Conservation (phyloP, 805 yeast species). For the Metschnikowia corniflorae region DNA sequence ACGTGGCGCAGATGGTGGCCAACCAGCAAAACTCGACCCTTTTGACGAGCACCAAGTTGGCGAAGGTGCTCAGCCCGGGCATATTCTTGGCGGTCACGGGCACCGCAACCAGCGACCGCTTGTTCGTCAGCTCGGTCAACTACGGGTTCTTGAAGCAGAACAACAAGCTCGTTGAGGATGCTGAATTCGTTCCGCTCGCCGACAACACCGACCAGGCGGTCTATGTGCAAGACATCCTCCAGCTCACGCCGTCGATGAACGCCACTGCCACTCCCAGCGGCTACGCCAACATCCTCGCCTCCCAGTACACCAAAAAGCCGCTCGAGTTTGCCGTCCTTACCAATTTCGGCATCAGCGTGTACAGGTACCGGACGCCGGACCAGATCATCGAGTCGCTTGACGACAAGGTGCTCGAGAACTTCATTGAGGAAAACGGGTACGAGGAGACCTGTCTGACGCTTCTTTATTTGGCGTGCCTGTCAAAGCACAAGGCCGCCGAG, state of each 20-base stretch:
- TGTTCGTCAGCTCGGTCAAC: slow-evolving; percentile 79
- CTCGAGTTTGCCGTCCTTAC: slow-evolving; percentile 81
- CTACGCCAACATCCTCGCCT: slow-evolving; percentile 79
- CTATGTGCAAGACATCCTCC: slow-evolving; percentile 66
- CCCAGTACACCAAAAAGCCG: slow-evolving; percentile 69
- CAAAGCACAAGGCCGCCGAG: slow-evolving; percentile 51
- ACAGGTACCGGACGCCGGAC: slow-evolving; percentile 77
- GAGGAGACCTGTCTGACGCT: slow-evolving; percentile 91
- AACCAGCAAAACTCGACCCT: slow-evolving; percentile 52
- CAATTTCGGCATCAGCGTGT: slow-evolving; percentile 69
- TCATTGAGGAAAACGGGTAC: slow-evolving; percentile 75
- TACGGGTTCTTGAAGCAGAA: slow-evolving; percentile 77
- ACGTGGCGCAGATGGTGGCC: slow-evolving; percentile 35
- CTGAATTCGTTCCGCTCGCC: slow-evolving; percentile 54
- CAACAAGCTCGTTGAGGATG: slow-evolving; percentile 72
- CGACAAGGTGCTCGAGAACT: slow-evolving; percentile 62
- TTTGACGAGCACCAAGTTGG: slow-evolving; percentile 52
- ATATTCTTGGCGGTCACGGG: slow-evolving; percentile 68
- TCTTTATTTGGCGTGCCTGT: slow-evolving; percentile 75
- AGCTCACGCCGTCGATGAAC: slow-evolving; percentile 64
- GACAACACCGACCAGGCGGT: slow-evolving; percentile 22
- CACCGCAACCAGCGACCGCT: slow-evolving; percentile 41
- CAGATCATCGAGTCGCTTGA: slow-evolving; percentile 67
- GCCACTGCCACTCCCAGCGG: slow-evolving; percentile 77
- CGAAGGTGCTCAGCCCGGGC: slow-evolving; percentile 78